A percentile compares a stretch with the other conserved stretches of the same genome.
These are phyloP conservation scores for Volvariella surrecta DNA, from an alignment of 1,284 basidiomycete genomes.

Conservation along the genomic window DNA sequence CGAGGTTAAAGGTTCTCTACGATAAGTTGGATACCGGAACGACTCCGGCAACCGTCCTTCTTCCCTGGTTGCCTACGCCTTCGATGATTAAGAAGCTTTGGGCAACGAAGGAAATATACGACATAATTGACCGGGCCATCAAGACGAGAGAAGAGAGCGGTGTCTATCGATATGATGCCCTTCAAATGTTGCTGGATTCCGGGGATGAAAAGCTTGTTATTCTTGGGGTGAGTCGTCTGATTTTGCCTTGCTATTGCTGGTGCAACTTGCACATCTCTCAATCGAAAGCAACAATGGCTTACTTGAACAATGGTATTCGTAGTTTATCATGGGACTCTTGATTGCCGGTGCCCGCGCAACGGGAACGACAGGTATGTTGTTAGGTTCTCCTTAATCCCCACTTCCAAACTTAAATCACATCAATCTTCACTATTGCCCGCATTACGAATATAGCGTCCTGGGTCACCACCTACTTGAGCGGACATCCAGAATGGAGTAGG, in stretches of 20 bases:
- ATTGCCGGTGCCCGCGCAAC: conserved; percentile 70
- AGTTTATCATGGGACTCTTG: conserved; percentile 74
- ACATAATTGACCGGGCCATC: conserved; percentile 51
- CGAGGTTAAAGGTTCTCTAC: conserved; percentile 53
- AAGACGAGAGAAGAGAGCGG: conserved; percentile 44
- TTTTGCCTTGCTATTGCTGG: no score
- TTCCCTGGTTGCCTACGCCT: conserved; percentile 66
- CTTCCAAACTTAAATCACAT: not conserved
- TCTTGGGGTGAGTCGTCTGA: conserved; percentile 59
- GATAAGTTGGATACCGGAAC: conserved; percentile 58
- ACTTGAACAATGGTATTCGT: no score
- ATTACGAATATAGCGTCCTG: conserved; percentile 42
- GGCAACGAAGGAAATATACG: conserved; percentile 65
- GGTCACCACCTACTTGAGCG: conserved; percentile 60
- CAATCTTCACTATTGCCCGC: conserved; percentile 3
- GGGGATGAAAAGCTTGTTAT: conserved; percentile 58
- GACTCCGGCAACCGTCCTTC: conserved; percentile 58
- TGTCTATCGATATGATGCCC: conserved; percentile 49
- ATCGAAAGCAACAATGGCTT: conserved; percentile 13
- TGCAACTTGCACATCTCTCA: conserved; percentile 11
- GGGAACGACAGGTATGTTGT: conserved; percentile 50
- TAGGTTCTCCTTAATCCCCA: conserved; percentile 8
- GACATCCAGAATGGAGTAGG: conserved; percentile 50
- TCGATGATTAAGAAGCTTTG: conserved; percentile 59
- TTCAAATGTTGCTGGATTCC: conserved; percentile 63